phyloP scores from a whole-genome alignment of 768 basidiomycete species.

The Plicaturopsis crispa region DNA sequence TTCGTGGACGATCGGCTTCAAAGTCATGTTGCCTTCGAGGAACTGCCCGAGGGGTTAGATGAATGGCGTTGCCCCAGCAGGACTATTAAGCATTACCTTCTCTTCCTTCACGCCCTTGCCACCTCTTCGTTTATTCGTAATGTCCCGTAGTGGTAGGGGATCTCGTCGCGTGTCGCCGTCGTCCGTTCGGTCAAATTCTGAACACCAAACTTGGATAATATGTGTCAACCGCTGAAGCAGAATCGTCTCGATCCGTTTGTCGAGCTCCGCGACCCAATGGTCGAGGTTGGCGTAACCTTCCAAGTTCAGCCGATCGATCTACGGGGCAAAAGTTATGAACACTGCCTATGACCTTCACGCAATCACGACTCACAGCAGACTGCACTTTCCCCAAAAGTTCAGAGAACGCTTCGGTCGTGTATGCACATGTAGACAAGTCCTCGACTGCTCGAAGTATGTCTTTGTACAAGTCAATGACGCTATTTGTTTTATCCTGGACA shows the following conservation, averaged over 20 bases:
- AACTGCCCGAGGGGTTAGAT: conserved; percentile 31
- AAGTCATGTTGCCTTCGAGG: conserved; percentile 62
- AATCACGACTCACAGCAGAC: conserved; percentile 54
- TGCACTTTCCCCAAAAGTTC: conserved; percentile 76
- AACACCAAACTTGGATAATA: conserved; percentile 82
- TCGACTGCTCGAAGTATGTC: conserved; percentile 82
- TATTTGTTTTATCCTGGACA: conserved; percentile 85
- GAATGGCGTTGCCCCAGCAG: no score
- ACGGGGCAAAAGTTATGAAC: not conserved
- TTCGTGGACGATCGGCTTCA: conserved; percentile 90
- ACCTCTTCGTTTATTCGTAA: conserved; percentile 55
- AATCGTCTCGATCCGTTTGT: conserved; percentile 76
- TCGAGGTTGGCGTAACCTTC: conserved; percentile 96
- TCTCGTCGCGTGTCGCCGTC: conserved; percentile 59
- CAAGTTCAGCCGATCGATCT: conserved; percentile 92
- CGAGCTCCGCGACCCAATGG: conserved; percentile 81
- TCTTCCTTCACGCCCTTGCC: conserved; percentile 75
- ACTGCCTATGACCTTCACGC: not conserved
- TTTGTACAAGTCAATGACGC: conserved; percentile 83
- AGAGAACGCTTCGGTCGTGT: conserved; percentile 76
- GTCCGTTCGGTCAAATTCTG: conserved; percentile 74
- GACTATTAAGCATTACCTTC: conserved; percentile 41
- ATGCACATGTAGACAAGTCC: conserved; percentile 81
- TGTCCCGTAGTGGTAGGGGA: conserved; percentile 39
- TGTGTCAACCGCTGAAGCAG: conserved; percentile 67